Conservation (phyloP, 2,329 filamentous ascomycete species). For the Zasmidium angulare region DNA sequence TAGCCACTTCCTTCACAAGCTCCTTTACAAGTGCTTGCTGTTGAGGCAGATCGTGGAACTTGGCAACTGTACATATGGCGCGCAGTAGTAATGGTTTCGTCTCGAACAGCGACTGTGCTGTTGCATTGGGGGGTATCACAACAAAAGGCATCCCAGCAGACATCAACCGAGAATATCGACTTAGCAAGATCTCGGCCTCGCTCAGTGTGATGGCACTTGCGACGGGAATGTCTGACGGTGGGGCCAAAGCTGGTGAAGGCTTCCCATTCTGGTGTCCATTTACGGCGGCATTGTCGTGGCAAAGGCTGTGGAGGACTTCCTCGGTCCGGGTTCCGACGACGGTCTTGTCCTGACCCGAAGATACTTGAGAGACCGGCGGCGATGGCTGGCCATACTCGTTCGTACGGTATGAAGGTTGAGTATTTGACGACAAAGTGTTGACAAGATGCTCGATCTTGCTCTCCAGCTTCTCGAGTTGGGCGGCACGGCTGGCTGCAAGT, state of each 20-base stretch:
- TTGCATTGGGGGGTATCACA: slow-evolving; percentile 19
- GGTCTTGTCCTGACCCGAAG: slow-evolving; percentile 5
- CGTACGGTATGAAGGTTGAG: slow-evolving; percentile 10
- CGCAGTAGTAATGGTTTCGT: slow-evolving; percentile 31
- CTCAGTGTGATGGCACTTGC: slow-evolving; percentile 7
- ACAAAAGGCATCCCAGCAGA: slow-evolving; percentile 30
- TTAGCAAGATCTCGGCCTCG: slow-evolving; percentile 30
- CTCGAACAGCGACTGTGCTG: slow-evolving; percentile 23
- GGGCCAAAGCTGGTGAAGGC: not conserved
- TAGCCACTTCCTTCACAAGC: slow-evolving; percentile 30
- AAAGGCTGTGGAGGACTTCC: slow-evolving; percentile 6
- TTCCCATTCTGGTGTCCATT: not conserved
- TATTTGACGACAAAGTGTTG: slow-evolving; percentile 27
- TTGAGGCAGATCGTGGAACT: slow-evolving; percentile 29
- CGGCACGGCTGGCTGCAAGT: slow-evolving; percentile 27
- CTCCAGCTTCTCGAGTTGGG: slow-evolving; percentile 36
- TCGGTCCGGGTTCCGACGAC: not conserved
- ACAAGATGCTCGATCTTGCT: slow-evolving; percentile 36
- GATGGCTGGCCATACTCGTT: slow-evolving; percentile 23
- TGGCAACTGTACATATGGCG: slow-evolving; percentile 30
- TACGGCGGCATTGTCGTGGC: not conserved
- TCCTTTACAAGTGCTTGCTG: slow-evolving; percentile 29
- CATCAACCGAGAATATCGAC: slow-evolving; percentile 30
- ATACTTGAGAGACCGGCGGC: slow-evolving; percentile 19
- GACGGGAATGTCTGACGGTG: not conserved